Evolutionary conservation across 495 filamentous ascomycete genomes (phyloP), one percentile per base, ranked within the genome.

Genomic region (Penicillium mononematosum): DNA sequence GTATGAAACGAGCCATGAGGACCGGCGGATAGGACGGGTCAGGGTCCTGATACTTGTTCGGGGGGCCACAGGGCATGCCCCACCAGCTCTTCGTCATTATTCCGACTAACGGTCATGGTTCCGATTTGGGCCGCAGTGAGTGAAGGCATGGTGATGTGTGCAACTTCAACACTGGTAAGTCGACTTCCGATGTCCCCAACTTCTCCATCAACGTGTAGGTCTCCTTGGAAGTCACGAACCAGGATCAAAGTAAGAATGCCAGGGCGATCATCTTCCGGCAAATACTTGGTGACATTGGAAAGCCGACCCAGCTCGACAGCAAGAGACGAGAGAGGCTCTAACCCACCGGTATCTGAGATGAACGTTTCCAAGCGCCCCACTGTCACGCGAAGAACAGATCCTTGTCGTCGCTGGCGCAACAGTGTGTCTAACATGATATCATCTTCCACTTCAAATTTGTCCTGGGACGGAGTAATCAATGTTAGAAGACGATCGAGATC

Each of bases 361-460:
- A 75, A 68, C 24, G 85, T 69, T 47, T 83, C 83, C 22, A 90
- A 63, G 22, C 72, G 79, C n/a, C 80, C 81, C 19, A 94, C 70
- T 5, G 81, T 85, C 22, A 88, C 67, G 38, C 90, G 86, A 44
- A 96, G 79, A 17, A 97, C 88, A n/a, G 87, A 82, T 2, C 93
- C 95, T 68, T 97, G 92, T 62, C 85, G 83, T 52, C 95, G 78
- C 70, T 99, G 95, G n/a, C 89, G 81, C 22, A 98, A 74, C 2
- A 99, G 79, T 0, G 89, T 96, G 58, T 98, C 94, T 11, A 98
- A 79, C 75, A 99, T 84, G 56, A 99, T 96, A 65, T 97, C 95
- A 62, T 96, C 92, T 58, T 92, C 88, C 45, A 88, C 83, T 53
- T 95, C 92, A 64, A 95, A 97, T 60, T 90, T 92, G 70, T 94